Evolutionary conservation across 306 rosid genomes (phyloP).

Genomic region (Hippophae tibetana): DNA sequence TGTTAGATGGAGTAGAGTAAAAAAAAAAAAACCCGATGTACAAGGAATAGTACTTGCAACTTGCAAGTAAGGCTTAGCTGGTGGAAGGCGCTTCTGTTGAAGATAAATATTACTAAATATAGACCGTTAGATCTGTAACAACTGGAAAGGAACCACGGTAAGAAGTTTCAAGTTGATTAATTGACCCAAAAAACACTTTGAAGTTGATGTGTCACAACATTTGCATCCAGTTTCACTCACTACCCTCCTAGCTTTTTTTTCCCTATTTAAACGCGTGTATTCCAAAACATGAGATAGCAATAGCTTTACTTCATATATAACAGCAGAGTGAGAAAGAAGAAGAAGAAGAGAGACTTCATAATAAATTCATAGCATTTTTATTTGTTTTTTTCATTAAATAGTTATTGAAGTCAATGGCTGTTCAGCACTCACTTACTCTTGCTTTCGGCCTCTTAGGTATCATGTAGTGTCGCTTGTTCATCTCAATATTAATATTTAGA

Average conservation of each 20-base stretch:
- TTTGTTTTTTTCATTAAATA: slow-evolving; percentile 8
- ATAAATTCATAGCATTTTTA: no score
- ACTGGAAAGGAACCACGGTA: slow-evolving; percentile 38
- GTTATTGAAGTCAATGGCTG: slow-evolving; percentile 23
- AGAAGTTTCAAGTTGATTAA: not conserved
- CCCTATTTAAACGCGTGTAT: no score
- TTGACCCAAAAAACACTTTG: not conserved
- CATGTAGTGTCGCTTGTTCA: not conserved
- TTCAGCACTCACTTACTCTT: slow-evolving; percentile 42
- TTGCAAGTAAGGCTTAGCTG: slow-evolving; percentile 20
- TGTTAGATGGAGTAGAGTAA: no score
- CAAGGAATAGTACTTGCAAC: slow-evolving; percentile 24
- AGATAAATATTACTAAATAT: slow-evolving; percentile 16
- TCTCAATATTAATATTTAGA: not conserved
- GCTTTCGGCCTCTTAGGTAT: slow-evolving; percentile 80
- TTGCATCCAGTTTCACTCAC: no score
- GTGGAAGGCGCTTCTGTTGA: slow-evolving; percentile 9
- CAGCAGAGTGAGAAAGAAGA: no score
- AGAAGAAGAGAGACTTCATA: no score
- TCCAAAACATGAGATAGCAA: no score
- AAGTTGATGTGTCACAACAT: slow-evolving; percentile 5
- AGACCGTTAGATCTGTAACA: slow-evolving; percentile 21
- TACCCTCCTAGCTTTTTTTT: no score
- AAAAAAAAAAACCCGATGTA: not conserved
- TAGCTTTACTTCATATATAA: no score